phyloP scores from a whole-genome alignment of 148 eudicot species.

The Fallopia convolvulus region DNA sequence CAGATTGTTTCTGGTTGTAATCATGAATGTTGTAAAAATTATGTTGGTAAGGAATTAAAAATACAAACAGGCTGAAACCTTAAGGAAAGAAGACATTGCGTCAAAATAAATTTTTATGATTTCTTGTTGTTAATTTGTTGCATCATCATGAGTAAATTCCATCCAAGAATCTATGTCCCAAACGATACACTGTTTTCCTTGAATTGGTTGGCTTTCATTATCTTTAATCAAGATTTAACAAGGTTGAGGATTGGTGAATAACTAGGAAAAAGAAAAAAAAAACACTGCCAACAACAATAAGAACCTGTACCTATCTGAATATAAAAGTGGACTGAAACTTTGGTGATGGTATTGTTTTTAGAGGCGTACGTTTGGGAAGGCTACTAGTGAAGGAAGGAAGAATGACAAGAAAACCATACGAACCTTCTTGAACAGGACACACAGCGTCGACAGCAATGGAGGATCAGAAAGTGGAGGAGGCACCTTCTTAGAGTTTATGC shows the following conservation, averaged over 20 bases:
- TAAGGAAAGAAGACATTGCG: neutral
- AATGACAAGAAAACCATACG: neutral
- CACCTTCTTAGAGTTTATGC: slow-evolving; percentile 43
- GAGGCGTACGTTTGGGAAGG: neutral
- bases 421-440: neutral
- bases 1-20: neutral
- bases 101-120: neutral
- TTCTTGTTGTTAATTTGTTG: neutral
- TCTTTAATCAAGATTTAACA: neutral
- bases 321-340: neutral
- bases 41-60: neutral
- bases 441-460: neutral
- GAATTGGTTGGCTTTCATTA: neutral
- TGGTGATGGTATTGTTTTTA: neutral
- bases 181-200: neutral
- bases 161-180: neutral
- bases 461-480: slow-evolving; percentile 15
- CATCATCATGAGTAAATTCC: neutral
- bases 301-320: neutral
- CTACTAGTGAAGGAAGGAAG: neutral
- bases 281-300: neutral
- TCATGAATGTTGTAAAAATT: neutral
- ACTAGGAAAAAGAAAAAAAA: neutral
- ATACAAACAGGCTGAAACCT: neutral
- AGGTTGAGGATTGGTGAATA: too few relatives aligned